Evolutionary conservation across 202 grass and related monocot genomes (phyloP), one percentile per base, ranked within the genome.

Genomic region (Setaria viridis): DNA sequence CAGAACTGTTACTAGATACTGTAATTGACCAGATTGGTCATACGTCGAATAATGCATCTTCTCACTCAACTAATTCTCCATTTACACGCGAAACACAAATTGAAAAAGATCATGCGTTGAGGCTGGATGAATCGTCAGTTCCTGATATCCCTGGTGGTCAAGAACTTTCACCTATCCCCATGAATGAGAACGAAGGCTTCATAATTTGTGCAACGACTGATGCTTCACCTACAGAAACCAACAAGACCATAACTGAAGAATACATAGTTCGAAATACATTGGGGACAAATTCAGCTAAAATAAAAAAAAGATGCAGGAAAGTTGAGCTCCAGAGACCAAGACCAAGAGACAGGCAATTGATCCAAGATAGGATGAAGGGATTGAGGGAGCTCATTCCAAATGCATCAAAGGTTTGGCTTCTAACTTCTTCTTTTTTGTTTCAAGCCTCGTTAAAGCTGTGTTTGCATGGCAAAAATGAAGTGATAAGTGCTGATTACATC

Each of bases 281-380:
- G 8, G 33, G 45, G 59, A 32, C 50, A 88, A 88, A 80, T 86
- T 90, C 73, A 56, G 55, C 78, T 47, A 75, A 80, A 60, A 85
- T 74, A 42, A 91, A 91, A 78, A 89, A 83, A 70, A 65, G 56
- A 76, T 17, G 51, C 65, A 63, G 68, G 81, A 92, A 71, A 53
- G 70, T 29, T 15, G 87, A 89, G 49, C 70, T 83, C 65, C 63
- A 86, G 49, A 97, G 62, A 76, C 33, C 54, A 70, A 92, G 88
- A 64, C 94, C 94, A 37, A 97, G 92, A 82, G 90, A 94, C 79
- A 93, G 92, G 47, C 90, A 90, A 73, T 53, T 97, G 69, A 93
- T 97, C 47, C 92, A 97, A 85, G 90, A 94, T 65, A 87, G 95
- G 76, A 91, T 91, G 84, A 86, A 93, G 82, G 92, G 91, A 48